Conservation (phyloP, 164 flowering plant genomes). For the Kalanchoe fedtschenkoi region DNA sequence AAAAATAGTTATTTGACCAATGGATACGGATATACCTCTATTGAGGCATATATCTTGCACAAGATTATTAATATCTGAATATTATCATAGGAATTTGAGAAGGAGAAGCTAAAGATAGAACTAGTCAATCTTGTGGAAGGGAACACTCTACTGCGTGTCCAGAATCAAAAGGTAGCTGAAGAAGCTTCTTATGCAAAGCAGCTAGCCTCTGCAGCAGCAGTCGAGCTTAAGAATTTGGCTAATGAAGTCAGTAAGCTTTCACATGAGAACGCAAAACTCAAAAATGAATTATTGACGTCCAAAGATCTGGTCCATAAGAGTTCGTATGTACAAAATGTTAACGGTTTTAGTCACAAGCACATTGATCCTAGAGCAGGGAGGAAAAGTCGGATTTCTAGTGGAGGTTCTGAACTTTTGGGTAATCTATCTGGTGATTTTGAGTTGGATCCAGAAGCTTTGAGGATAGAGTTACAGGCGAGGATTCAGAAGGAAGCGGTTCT, state of each 20-base stretch:
- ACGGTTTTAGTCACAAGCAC: conserved; percentile 49
- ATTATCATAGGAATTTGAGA: conserved; percentile 61
- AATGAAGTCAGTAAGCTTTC: conserved; percentile 90
- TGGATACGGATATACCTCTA: background rate
- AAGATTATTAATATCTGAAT: background rate
- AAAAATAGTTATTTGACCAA: background rate
- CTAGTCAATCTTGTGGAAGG: conserved; percentile 71
- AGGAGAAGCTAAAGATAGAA: conserved; percentile 65
- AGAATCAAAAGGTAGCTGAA: conserved; percentile 83
- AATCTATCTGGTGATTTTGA: conserved; percentile 48
- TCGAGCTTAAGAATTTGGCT: conserved; percentile 88
- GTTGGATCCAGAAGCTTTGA: conserved; percentile 71
- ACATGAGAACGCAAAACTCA: conserved; percentile 66
- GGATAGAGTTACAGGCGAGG: conserved; percentile 73
- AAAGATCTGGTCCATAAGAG: conserved; percentile 49
- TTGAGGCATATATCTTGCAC: background rate
- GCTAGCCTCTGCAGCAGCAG: conserved; percentile 99
- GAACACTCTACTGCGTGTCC: conserved; percentile 76
- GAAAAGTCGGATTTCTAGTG: conserved; percentile 40
- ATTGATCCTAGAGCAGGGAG: conserved; percentile 48
- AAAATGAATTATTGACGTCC: conserved; percentile 65
- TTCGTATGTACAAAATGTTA: conserved; percentile 22
- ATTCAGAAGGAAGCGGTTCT: conserved; percentile 76
- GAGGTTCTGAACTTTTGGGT: conserved; percentile 40
- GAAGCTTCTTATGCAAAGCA: conserved; percentile 99